Base-by-base conservation (phyloP, 1,284 basidiomycete genomes). In the Porodaedalea pini region DNA sequence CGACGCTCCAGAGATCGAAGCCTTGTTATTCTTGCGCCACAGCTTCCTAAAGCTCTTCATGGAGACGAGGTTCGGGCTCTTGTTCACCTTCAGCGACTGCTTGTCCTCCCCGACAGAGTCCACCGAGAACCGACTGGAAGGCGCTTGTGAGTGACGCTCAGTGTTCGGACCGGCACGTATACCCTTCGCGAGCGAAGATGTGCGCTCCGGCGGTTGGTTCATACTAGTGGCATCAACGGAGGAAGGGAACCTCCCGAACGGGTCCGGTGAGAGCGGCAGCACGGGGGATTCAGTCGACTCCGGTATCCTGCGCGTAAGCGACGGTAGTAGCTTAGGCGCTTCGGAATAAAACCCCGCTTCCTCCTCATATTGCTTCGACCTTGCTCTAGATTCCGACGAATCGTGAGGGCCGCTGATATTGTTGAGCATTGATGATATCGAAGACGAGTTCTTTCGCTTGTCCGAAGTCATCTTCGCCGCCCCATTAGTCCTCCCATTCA, bases 201-300 rank as follows among this genome's bases (percentile, higher is more conserved):
- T 52, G 8, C 58, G 54, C 27, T 56, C 49, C 25, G 58, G 58
- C 17, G 45, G 52, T 10, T 27, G 31, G 13, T 31, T 32, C 11
- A 41, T 21, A 5, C 27, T 29, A 41, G 21, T 50, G 25, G n/a
- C 23, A 15, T 37, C 8, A 13, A 68, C 64, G 37, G 65, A 68
- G 0, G 84, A 85, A 17, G 88, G 77, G 64, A 80, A 85, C 25
- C 88, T 78, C 17, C 85, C 83, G 66, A 90, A 90, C 31, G 88
- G 88, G 71, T 90, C 88, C 6, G 88, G 86, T 5, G 88, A 88
- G 19, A 90, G 73, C 31, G 88, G 88, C 57, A 90, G 85, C 54
- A 79, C 69, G 56, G 80, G 82, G 37, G 75, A 80, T 25, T 45
- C 55, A 54, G 69, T 65, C 45, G 58, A 41, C 57, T 63, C 60